Evolutionary conservation across 225 moss, liverwort and hornwort genomes (phyloP), one percentile per base, ranked within the genome.

Genomic region (Physcomitrium patens): DNA sequence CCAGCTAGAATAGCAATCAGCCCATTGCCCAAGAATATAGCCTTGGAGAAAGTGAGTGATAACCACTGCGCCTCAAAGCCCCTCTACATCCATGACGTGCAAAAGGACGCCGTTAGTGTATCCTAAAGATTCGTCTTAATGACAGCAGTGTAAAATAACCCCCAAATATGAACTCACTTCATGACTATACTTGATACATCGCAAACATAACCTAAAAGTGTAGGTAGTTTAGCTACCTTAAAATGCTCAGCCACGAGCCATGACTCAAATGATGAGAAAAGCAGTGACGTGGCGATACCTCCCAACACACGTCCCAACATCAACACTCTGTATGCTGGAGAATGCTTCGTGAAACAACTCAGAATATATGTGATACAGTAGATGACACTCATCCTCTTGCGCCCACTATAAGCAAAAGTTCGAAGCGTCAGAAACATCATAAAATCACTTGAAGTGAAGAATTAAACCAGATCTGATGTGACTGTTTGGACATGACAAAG

Each of bases 221-320:
- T 37, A 7, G 31, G 31, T 37, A 7, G 31, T 37, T 37, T 37
- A 37, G 7, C 27, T 71, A 99, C 97, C 94, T 99, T 99, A 71
- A 93, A 93, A 80, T 99, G 97, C 77, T 99, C 97, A 9, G 97
- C 97, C 73, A 99, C 97, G 19, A 99, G 89, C 97, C 97, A 99
- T 9, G 97, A 99, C 85, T 99, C 97, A 57, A 99, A 94, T 3
- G 97, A 91, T 67, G 97, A 99, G 87, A 99, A 99, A 45, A 99
- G 91, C 66, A 99, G 82, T 10, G 97, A 99, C 27, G 97, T 99
- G 52, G 97, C 93, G 64, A 99, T 99, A 68, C 97, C 97, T 85
- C 97, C 97, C 82, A 99, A 85, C 51, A 99, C 77, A 63, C 97
- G 94, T 50, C 97, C 94, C 74, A 94, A 23, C 94, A 99, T 93